Percentiles rank a stretch among this genome's conserved stretches.
phyloP scores from a whole-genome alignment of 78 protist genomes.

The Ministeria vibrans region DNA sequence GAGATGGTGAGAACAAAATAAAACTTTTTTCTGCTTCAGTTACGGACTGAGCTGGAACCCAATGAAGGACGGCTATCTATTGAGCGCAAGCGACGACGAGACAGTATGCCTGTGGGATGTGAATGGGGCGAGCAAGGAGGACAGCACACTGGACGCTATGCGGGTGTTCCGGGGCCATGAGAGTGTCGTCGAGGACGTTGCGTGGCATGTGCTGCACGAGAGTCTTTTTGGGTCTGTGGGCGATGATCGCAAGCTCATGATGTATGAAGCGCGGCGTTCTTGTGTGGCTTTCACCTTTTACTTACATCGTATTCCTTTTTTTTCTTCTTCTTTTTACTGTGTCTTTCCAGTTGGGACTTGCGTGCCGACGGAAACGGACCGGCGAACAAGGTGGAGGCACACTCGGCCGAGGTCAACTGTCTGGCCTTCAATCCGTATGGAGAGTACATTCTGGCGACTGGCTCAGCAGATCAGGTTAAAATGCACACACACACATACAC shows the following conservation, averaged over 20 bases:
- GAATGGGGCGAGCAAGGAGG: conserved; percentile 11
- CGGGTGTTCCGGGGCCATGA: not conserved
- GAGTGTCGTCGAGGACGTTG: conserved; percentile 65
- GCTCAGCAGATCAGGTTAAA: conserved; percentile 70
- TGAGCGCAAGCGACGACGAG: conserved; percentile 79
- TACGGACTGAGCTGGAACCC: conserved; percentile 92
- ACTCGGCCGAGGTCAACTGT: conserved; percentile 72
- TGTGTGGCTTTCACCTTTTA: not conserved
- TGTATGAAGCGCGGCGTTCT: conserved; percentile 30
- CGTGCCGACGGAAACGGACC: not conserved
- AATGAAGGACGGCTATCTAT: conserved; percentile 45
- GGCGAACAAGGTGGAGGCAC: conserved; percentile 50
- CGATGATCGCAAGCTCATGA: conserved; percentile 65
- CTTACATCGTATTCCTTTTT: not conserved
- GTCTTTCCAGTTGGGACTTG: conserved; percentile 52
- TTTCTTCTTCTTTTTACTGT: not conserved
- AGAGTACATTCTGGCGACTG: conserved; percentile 77
- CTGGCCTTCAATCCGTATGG: conserved; percentile 79
- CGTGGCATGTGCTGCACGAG: conserved; percentile 65
- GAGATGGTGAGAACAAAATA: not conserved
- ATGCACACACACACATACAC: no score
- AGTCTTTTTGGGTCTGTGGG: conserved; percentile 76
- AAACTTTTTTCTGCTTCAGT: not conserved
- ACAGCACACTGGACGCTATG: conserved; percentile 2
- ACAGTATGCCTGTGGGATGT: conserved; percentile 87